Conservation (phyloP, 164 flowering plant species). For the Buxus sempervirens region DNA sequence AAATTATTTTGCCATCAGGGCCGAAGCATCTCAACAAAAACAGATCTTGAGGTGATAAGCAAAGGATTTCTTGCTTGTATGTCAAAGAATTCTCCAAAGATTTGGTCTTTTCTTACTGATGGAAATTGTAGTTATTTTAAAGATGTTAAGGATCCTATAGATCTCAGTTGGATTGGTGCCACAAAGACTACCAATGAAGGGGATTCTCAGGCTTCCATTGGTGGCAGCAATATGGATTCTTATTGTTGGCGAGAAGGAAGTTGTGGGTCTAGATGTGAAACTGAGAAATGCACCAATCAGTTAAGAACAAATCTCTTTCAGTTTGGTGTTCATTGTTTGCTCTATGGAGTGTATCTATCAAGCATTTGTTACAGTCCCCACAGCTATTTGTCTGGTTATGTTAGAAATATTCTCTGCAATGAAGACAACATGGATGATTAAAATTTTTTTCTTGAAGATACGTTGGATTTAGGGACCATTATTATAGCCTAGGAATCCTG, state of each 20-base stretch:
- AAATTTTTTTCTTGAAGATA: neutral
- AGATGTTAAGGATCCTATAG: constrained; percentile 33
- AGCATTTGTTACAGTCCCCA: constrained; percentile 40
- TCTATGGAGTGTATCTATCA: constrained; percentile 47
- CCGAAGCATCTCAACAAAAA: neutral
- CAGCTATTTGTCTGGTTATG: constrained; percentile 18
- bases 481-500: too few relatives aligned
- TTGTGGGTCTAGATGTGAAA: constrained; percentile 12
- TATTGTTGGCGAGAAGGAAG: constrained; percentile 1
- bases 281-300: constrained; percentile 4
- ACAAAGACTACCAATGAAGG: neutral
- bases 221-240: neutral
- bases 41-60: constrained; percentile 31
- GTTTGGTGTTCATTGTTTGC: constrained; percentile 49
- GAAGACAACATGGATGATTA: neutral
- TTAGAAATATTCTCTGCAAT: constrained; percentile 13
- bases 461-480: neutral
- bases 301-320: constrained; percentile 21
- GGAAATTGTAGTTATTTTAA: constrained; percentile 27
- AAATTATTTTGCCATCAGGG: constrained; percentile 7
- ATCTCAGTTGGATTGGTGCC: constrained; percentile 39
- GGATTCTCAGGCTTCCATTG: constrained; percentile 1
- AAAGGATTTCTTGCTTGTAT: constrained; percentile 32
- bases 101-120: constrained; percentile 40
- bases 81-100: constrained; percentile 16